A percentile compares a stretch with the other conserved stretches of the same genome.
These are phyloP conservation scores for Neonectria hederae DNA, from an alignment of 2,329 filamentous ascomycete genomes.

Conservation along the genomic window DNA sequence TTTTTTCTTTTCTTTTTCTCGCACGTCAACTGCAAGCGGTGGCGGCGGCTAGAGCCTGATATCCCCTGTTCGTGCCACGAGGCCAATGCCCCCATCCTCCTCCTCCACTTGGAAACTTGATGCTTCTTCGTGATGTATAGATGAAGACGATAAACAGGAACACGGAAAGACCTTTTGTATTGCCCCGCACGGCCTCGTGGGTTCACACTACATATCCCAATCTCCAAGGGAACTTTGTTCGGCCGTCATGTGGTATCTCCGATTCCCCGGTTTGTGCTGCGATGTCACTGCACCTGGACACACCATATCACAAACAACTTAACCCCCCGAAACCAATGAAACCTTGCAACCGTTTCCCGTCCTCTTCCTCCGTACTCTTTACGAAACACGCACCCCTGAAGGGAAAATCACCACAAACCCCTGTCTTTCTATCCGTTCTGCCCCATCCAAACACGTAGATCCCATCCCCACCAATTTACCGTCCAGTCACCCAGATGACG, in stretches of 20 bases:
- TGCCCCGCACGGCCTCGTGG: background rate
- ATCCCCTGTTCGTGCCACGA: slow-evolving; percentile 35
- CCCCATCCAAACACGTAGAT: slow-evolving; percentile 18
- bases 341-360: background rate
- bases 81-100: slow-evolving; percentile 27
- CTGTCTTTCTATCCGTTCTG: background rate
- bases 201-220: background rate
- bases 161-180: background rate
- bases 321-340: background rate
- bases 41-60: background rate
- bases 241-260: background rate
- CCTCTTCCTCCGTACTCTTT: background rate
- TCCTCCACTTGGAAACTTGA: slow-evolving; percentile 26
- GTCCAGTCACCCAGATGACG: slow-evolving; percentile 2
- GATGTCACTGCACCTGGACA: background rate
- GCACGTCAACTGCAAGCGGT: background rate
- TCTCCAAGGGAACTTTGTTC: background rate
- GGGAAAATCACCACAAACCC: background rate
- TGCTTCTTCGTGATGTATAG: background rate
- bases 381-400: background rate
- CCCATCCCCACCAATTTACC: slow-evolving; percentile 21
- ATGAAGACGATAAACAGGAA: background rate
- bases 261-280: background rate
- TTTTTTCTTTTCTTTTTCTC: background rate
- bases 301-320: background rate